phyloP scores from a whole-genome alignment of 306 rosid species.

The Heteromeles arbutifolia region DNA sequence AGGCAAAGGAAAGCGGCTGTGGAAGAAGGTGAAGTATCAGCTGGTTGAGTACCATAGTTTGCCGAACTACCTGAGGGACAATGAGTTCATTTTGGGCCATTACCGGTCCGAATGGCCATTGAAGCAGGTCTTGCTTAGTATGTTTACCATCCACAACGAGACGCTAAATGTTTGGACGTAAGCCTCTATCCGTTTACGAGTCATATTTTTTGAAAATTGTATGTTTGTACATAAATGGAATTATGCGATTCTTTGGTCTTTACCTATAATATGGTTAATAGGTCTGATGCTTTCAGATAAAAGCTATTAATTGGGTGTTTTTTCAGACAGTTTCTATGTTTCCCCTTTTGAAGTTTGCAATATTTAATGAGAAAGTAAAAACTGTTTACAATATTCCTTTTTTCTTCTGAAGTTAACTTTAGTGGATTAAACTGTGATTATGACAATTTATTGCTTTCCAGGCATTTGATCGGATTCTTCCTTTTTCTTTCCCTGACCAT shows the following conservation, averaged over 20 bases:
- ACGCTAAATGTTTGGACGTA: slow-evolving; percentile 99
- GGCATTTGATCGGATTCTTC: slow-evolving; percentile 98
- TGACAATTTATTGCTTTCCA: slow-evolving; percentile 21
- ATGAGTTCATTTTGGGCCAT: slow-evolving; percentile 72
- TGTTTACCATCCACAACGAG: slow-evolving; percentile 85
- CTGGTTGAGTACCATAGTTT: slow-evolving; percentile 82
- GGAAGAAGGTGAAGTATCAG: slow-evolving; percentile 94
- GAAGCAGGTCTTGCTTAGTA: slow-evolving; percentile 77
- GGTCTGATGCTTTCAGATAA: neutral
- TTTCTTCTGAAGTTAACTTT: neutral
- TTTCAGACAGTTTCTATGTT: neutral
- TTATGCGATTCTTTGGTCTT: neutral
- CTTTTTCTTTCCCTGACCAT: slow-evolving; percentile 82
- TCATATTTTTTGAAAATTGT: neutral
- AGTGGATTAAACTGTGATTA: neutral
- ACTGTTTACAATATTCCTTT: neutral
- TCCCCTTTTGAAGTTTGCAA: neutral
- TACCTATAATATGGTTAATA: neutral
- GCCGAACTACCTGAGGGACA: slow-evolving; percentile 82
- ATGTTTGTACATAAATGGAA: neutral
- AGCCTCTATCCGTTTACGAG: slow-evolving; percentile 16
- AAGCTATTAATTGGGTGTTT: neutral
- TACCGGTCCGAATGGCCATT: slow-evolving; percentile 91
- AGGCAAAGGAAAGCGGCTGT: slow-evolving; percentile 64
- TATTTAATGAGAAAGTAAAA: neutral